Percentiles rank a stretch among this genome's conserved stretches.
Evolutionary conservation across 176 grass and related monocot species (phyloP).

Genomic region (Bolboschoenus planiculmis): DNA sequence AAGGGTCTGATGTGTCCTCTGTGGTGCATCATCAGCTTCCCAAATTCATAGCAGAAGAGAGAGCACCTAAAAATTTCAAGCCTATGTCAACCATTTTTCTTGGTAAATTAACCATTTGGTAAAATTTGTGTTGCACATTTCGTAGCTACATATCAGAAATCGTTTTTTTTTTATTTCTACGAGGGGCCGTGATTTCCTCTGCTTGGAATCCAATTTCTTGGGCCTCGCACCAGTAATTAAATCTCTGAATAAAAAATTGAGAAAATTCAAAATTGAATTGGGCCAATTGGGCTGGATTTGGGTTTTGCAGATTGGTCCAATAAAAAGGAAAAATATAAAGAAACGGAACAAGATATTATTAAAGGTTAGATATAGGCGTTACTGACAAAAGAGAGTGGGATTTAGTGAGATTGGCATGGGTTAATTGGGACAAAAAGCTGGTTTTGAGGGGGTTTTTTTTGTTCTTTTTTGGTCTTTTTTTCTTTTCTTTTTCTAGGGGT

Average conservation of each 20-base stretch:
- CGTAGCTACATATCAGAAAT: neutral
- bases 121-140: neutral
- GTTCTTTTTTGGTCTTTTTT: conserved; percentile 2
- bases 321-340: neutral
- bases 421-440: conserved; percentile 29
- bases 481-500: conserved; percentile 17
- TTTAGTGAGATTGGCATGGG: conserved; percentile 12
- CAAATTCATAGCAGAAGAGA: conserved; percentile 3
- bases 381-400: conserved; percentile 24
- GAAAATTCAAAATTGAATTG: neutral
- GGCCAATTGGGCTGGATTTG: neutral
- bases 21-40: neutral
- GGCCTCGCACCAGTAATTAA: conserved; percentile 22
- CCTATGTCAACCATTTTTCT: neutral
- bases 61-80: neutral
- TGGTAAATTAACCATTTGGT: neutral
- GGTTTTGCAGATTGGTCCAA: neutral
- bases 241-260: neutral
- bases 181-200: conserved; percentile 51
- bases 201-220: conserved; percentile 23
- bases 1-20: neutral
- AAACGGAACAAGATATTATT: neutral
- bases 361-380: neutral
- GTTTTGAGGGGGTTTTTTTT: conserved; percentile 21
- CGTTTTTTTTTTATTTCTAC: conserved; percentile 18